Evolutionary conservation across 495 filamentous ascomycete species (phyloP).

Genomic region (Penicillium riverlandense): DNA sequence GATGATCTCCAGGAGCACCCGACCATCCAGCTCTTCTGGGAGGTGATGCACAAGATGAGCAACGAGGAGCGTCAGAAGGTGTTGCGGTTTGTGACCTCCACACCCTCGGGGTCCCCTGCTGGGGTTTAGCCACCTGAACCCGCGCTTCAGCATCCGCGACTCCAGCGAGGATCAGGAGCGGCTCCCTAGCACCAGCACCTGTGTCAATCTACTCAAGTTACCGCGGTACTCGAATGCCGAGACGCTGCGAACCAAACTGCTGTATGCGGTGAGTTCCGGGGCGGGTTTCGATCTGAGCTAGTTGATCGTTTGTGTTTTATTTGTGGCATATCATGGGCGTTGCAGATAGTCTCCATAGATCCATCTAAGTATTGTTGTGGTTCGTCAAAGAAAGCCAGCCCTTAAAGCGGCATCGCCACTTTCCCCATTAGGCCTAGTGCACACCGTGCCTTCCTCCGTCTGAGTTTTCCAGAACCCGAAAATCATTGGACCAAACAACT

Average conservation of each 20-base stretch:
- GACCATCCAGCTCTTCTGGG: constrained; percentile 82
- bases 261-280: constrained; percentile 87
- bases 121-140: constrained; percentile 81
- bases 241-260: constrained; percentile 64
- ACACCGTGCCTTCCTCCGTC: constrained; percentile 16
- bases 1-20: constrained; percentile 82
- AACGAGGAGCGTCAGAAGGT: constrained; percentile 77
- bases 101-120: constrained; percentile 86
- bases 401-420: constrained; percentile 15
- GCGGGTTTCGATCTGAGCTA: constrained; percentile 93
- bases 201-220: constrained; percentile 91
- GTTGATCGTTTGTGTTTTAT: background rate
- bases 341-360: background rate
- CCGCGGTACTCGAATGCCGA: constrained; percentile 65
- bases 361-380: background rate
- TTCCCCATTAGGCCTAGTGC: constrained; percentile 17
- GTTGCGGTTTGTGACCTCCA: constrained; percentile 92
- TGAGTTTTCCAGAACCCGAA: constrained; percentile 30
- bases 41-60: constrained; percentile 68
- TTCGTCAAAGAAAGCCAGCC: constrained; percentile 4
- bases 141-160: constrained; percentile 85
- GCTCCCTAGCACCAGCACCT: constrained; percentile 92
- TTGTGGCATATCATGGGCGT: constrained; percentile 22
- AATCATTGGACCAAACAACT: background rate
- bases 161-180: constrained; percentile 70